A percentile compares a stretch with the other conserved stretches of the same genome.
These are phyloP conservation scores for Mucor velutinosus DNA, from an alignment of 371 early-diverging fungal genomes.

Conservation along the genomic window DNA sequence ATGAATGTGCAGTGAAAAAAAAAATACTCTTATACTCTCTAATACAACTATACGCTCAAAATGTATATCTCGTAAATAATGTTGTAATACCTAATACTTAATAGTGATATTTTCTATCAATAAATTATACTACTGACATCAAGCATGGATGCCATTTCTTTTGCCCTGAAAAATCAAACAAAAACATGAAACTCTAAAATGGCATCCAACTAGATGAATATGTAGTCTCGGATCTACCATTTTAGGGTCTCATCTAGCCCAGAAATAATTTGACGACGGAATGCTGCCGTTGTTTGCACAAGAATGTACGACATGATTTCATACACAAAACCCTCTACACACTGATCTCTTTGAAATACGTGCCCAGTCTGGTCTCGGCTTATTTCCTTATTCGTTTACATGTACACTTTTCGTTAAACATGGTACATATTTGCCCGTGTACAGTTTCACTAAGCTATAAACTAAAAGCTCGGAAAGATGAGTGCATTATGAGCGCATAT, in stretches of 20 bases:
- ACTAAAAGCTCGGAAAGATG: background rate
- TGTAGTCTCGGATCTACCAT: background rate
- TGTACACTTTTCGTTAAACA: background rate
- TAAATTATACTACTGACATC: background rate
- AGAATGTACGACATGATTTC: background rate
- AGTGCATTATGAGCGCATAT: no score
- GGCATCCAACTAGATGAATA: background rate
- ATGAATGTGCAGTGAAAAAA: conserved; percentile 22
- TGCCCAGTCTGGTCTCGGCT: background rate
- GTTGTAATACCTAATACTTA: background rate
- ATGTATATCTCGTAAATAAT: background rate
- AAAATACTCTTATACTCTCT: background rate
- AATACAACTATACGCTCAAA: background rate
- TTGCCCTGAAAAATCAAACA: background rate
- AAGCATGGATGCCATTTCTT: background rate
- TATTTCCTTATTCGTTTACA: background rate
- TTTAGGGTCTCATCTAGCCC: background rate
- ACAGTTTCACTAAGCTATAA: background rate
- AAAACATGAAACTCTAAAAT: background rate
- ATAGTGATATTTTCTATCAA: background rate
- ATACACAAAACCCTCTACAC: background rate
- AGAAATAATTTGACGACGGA: background rate
- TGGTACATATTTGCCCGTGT: background rate
- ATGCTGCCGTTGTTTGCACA: background rate
- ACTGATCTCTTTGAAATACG: background rate